Conservation (phyloP, 2,329 filamentous ascomycete genomes). For the Cercospora canescens region DNA sequence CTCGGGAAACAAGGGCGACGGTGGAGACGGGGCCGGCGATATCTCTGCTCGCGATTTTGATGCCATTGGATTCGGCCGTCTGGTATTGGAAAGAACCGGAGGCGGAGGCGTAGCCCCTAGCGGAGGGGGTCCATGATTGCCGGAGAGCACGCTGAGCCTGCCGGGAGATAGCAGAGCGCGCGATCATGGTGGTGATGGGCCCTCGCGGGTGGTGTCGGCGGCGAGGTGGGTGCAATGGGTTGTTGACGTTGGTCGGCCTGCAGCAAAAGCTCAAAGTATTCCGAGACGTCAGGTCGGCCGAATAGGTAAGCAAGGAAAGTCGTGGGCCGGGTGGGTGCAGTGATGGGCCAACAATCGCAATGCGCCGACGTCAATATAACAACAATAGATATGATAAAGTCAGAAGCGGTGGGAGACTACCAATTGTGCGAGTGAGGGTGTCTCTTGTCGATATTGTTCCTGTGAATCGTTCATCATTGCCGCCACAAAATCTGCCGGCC, state of each 20-base stretch:
- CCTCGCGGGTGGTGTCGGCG: conserved; percentile 26
- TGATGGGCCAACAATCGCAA: not conserved
- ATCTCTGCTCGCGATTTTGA: conserved; percentile 93
- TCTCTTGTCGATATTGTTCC: not conserved
- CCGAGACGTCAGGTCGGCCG: conserved; percentile 6
- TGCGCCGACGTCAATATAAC: not conserved
- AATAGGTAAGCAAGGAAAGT: conserved; percentile 10
- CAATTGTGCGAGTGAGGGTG: not conserved
- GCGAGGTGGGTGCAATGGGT: conserved; percentile 21
- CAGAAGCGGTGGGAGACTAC: not conserved
- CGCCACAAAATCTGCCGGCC: not conserved
- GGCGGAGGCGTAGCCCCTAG: conserved; percentile 64
- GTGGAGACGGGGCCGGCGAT: conserved; percentile 85
- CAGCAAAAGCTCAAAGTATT: conserved; percentile 13
- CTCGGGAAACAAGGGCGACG: conserved; percentile 88
- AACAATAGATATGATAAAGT: not conserved
- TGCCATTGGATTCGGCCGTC: conserved; percentile 77
- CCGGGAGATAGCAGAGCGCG: conserved; percentile 65
- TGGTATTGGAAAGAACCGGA: conserved; percentile 84
- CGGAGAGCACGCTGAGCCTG: conserved; percentile 64
- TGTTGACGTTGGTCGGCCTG: conserved; percentile 9
- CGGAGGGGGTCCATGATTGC: conserved; percentile 59
- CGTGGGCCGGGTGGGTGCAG: not conserved
- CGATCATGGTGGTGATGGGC: conserved; percentile 56
- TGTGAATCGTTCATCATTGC: not conserved